Evolutionary conservation across 1,284 basidiomycete genomes (phyloP).

Genomic region (Irpex lacteus): DNA sequence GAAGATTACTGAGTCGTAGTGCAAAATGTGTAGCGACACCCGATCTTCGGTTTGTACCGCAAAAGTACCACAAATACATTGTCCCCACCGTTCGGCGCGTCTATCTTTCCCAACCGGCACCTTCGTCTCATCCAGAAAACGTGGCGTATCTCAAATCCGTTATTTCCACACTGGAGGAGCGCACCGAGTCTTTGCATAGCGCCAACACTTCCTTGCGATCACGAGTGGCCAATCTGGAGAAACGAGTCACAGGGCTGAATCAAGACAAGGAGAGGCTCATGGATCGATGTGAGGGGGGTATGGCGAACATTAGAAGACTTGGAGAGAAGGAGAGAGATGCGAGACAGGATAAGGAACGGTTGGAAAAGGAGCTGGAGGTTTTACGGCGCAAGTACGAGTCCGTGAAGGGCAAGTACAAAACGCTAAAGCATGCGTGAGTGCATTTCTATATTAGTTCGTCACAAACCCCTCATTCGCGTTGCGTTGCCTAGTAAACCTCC

Average conservation of each 20-base stretch:
- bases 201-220: constrained; percentile 23
- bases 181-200: constrained; percentile 18
- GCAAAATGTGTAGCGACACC: constrained; percentile 25
- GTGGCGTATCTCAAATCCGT: constrained; percentile 12
- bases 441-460: not conserved
- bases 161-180: constrained; percentile 13
- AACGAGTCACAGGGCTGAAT: constrained; percentile 32
- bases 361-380: constrained; percentile 26
- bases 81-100: constrained; percentile 53
- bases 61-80: constrained; percentile 59
- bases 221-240: constrained; percentile 32
- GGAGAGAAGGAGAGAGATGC: constrained; percentile 33
- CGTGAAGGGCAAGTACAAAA: constrained; percentile 26
- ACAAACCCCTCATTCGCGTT: not conserved
- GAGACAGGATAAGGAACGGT: constrained; percentile 24
- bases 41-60: constrained; percentile 52
- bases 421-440: constrained; percentile 17
- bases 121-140: not conserved
- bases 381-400: constrained; percentile 30
- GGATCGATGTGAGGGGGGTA: constrained; percentile 36
- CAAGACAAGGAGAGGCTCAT: constrained; percentile 41
- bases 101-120: constrained; percentile 40
- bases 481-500: not conserved
- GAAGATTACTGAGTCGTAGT: not conserved
- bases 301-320: constrained; percentile 31